A percentile compares a stretch with the other conserved stretches of the same genome.
phyloP scores from a whole-genome alignment of 345 rosid genomes.

The Aethionema arabicum region DNA sequence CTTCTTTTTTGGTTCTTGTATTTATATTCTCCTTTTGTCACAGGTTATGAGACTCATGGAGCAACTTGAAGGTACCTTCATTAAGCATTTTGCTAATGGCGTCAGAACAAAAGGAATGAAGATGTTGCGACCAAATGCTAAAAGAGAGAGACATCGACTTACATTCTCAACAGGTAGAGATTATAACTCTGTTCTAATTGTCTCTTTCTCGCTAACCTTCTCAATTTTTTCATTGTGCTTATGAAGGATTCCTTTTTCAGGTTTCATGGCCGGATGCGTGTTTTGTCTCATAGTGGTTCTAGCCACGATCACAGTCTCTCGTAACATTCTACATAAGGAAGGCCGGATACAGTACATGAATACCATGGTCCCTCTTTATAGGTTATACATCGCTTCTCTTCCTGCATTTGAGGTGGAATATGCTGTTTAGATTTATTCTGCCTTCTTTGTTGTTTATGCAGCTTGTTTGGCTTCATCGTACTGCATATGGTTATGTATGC shows the following conservation, averaged over 20 bases:
- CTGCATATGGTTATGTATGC: conserved; percentile 46
- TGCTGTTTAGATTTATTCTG: not conserved
- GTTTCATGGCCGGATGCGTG: conserved; percentile 58
- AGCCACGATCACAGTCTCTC: conserved; percentile 40
- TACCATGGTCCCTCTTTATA: conserved; percentile 63
- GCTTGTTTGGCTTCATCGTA: conserved; percentile 46
- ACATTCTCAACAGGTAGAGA: conserved; percentile 56
- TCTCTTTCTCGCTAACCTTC: not conserved
- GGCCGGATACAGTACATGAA: conserved; percentile 48
- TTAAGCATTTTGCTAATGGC: conserved; percentile 70
- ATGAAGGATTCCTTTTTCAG: conserved; percentile 35
- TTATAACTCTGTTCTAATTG: conserved; percentile 10
- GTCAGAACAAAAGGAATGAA: conserved; percentile 63
- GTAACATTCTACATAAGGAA: conserved; percentile 31
- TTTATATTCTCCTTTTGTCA: not conserved
- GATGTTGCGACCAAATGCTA: conserved; percentile 50
- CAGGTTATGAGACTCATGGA: conserved; percentile 55
- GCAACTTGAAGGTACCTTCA: conserved; percentile 51
- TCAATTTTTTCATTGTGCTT: not conserved
- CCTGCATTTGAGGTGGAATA: not conserved
- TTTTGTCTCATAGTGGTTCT: conserved; percentile 50
- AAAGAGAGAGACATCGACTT: conserved; percentile 54
- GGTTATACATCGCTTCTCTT: conserved; percentile 35
- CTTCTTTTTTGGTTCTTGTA: conserved; percentile 23
- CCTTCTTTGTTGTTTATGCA: conserved; percentile 12